Evolutionary conservation across 306 rosid genomes (phyloP), one percentile per base, ranked within the genome.

Genomic region (Rosa multiflora): DNA sequence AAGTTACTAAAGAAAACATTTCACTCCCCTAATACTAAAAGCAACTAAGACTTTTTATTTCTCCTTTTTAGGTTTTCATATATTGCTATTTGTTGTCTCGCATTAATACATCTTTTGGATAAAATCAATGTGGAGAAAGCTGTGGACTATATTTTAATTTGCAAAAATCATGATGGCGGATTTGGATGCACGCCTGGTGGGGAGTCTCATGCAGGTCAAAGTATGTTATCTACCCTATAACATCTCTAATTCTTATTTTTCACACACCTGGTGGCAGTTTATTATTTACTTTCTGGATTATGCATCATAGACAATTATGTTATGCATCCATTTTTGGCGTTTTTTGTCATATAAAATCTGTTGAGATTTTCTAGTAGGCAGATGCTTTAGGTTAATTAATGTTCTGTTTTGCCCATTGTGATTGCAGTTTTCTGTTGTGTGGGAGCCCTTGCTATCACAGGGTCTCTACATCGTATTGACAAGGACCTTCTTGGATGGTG

Each of bases 401-500:
- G 4, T 64, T 29, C 52, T 74, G 66, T 67, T 71, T 62, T 80
- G 42, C 62, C 78, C 23, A 67, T 56, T 86, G 79, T 82, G 40
- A 75, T 88, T 7, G 70, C 90, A 95, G 97, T 93, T 88, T 95
- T 95, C 85, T 95, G 98, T 82, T 93, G 99, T 75, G 99, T 93
- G 74, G 97, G 91, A 62, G 97, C 97, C 76, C 98, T 93, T 85
- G 96, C 99, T 62, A 62, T 95, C 39, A 91, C 85, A 23, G 91
- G 99, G n/a, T 91, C 97, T 15, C 83, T 95, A 74, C 92, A 93
- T 82, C 94, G 84, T 79, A 44, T 93, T 74, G 93, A 95, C 87
- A 95, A 86, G 86, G 98, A 91, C 89, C 88, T 95, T 79, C 93
- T 88, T 37, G 98, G 98, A 26, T 90, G 99, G 99, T 95, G 98